Evolutionary conservation across 1,284 basidiomycete genomes (phyloP).

Genomic region (Pseudozyma pruni): DNA sequence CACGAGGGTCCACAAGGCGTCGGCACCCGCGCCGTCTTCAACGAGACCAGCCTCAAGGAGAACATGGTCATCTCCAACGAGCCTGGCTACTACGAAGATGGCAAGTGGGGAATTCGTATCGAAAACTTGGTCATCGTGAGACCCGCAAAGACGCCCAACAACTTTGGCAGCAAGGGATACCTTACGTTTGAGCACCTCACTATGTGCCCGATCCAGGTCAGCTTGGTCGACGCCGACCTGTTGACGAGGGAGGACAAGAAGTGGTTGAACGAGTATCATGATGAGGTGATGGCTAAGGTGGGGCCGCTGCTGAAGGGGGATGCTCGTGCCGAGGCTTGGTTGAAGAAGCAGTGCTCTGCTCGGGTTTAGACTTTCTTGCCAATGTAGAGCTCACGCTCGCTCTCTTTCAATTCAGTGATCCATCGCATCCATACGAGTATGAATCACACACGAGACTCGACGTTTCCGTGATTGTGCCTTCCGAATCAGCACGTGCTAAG

Average conservation of each 20-base stretch:
- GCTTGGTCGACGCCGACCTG: conserved; percentile 77
- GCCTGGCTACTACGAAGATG: conserved; percentile 93
- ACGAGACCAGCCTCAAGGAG: conserved; percentile 65
- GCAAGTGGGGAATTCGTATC: conserved; percentile 89
- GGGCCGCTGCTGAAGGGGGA: conserved; percentile 80
- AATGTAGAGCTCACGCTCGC: too few species aligned
- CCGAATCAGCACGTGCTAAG: too few species aligned
- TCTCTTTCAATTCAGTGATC: too few species aligned
- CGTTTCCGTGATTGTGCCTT: too few species aligned
- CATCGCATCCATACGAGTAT: too few species aligned
- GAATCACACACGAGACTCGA: too few species aligned
- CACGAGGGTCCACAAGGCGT: conserved; percentile 67
- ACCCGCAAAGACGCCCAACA: conserved; percentile 74
- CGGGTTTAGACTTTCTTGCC: conserved; percentile 17
- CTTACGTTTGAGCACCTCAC: conserved; percentile 56
- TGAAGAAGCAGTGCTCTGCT: conserved; percentile 74
- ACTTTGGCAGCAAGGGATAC: conserved; percentile 76
- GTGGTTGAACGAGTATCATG: conserved; percentile 90
- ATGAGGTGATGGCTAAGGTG: conserved; percentile 80
- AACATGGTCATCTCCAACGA: conserved; percentile 70
- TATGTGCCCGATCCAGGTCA: conserved; percentile 82
- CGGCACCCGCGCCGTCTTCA: conserved; percentile 63
- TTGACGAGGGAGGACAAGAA: conserved; percentile 76
- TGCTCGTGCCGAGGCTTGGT: conserved; percentile 79
- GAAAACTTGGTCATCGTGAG: conserved; percentile 74